These are phyloP conservation scores for Fusarium sp. DNA, from an alignment of 2,329 filamentous ascomycete species.

Conservation along the genomic window DNA sequence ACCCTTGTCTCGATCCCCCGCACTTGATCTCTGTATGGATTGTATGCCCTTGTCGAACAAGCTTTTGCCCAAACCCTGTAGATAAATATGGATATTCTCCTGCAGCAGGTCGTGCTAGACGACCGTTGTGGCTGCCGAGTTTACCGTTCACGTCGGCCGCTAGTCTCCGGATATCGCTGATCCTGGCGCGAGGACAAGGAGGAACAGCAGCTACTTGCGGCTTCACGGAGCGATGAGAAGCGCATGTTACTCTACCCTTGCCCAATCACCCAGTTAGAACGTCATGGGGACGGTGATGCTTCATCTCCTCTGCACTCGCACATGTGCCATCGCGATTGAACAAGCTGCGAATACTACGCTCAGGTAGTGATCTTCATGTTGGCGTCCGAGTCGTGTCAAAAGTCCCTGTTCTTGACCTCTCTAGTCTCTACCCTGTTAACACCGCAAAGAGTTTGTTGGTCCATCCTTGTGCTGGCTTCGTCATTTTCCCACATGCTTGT, in stretches of 20 bases:
- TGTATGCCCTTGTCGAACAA: slow-evolving; percentile 14
- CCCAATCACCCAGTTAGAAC: background rate
- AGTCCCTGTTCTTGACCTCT: slow-evolving; percentile 7
- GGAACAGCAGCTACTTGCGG: background rate
- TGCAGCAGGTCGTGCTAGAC: slow-evolving; percentile 6
- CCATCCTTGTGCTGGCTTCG: slow-evolving; percentile 1
- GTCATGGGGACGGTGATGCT: slow-evolving; percentile 7
- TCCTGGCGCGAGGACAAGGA: background rate
- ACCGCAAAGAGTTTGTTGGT: background rate
- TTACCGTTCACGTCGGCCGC: slow-evolving; percentile 9
- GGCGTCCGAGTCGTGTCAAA: slow-evolving; percentile 14
- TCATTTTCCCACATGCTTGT: slow-evolving; percentile 31
- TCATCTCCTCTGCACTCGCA: slow-evolving; percentile 2
- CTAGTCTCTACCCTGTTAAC: slow-evolving; percentile 5
- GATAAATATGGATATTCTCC: background rate
- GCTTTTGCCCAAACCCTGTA: slow-evolving; percentile 16
- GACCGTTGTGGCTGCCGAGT: slow-evolving; percentile 19
- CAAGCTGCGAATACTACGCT: background rate
- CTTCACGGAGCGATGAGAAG: slow-evolving; percentile 7
- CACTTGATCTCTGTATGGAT: slow-evolving; percentile 6
- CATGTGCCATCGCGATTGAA: background rate
- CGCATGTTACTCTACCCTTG: background rate
- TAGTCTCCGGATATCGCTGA: background rate
- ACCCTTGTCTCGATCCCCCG: slow-evolving; percentile 30
- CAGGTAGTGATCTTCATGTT: background rate